A percentile compares a stretch with the other conserved stretches of the same genome.
phyloP scores from a whole-genome alignment of 305 asterid genomes.

The Solanum hybrid region DNA sequence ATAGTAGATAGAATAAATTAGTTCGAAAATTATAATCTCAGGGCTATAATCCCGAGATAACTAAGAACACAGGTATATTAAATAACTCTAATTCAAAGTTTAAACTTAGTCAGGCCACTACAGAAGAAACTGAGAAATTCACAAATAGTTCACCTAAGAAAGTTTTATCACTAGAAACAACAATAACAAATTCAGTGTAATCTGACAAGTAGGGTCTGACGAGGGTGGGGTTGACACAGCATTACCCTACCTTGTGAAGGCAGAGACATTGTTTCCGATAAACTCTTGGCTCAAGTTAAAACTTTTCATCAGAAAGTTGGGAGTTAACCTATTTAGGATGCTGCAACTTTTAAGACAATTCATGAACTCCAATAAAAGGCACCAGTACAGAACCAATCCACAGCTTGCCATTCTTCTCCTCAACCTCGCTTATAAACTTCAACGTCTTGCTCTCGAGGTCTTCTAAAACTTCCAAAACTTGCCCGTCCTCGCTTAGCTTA shows the following conservation, averaged over 20 bases:
- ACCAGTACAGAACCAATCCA: constrained; percentile 62
- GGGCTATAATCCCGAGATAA: neutral
- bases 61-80: neutral
- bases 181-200: neutral
- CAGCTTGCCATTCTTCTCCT: constrained; percentile 58
- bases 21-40: neutral
- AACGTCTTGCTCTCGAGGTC: constrained; percentile 48
- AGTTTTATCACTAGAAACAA: neutral
- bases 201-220: neutral
- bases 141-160: neutral
- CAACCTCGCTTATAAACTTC: constrained; percentile 61
- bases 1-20: neutral
- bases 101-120: neutral
- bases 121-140: neutral
- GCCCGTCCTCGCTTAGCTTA: constrained; percentile 50
- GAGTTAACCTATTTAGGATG: neutral
- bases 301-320: no score
- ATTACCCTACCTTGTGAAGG: neutral
- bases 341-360: neutral
- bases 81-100: neutral
- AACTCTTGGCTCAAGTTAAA: neutral
- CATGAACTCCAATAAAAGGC: constrained; percentile 43
- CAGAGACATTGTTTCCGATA: neutral
- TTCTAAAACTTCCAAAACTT: constrained; percentile 46
- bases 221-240: neutral